A percentile compares a stretch with the other conserved stretches of the same genome.
Evolutionary conservation across 345 rosid genomes (phyloP).

Genomic region (Punica granatum): DNA sequence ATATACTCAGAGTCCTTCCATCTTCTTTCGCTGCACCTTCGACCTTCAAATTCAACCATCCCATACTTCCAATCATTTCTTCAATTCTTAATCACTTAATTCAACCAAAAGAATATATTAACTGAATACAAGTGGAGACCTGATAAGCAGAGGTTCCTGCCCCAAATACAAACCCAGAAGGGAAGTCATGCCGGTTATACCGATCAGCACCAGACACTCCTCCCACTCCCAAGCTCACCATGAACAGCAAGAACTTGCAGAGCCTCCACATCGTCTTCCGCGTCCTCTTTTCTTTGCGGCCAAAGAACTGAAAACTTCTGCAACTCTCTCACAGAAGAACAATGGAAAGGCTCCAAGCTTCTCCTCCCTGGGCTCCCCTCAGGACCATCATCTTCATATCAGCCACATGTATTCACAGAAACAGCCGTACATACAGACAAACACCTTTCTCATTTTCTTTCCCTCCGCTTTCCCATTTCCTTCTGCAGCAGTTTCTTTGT

Average conservation of each 20-base stretch:
- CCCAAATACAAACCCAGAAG: conserved; percentile 20
- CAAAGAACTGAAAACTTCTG: not conserved
- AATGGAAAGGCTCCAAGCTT: conserved; percentile 1
- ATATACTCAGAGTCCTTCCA: conserved; percentile 39
- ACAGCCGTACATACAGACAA: not conserved
- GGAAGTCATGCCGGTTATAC: conserved; percentile 22
- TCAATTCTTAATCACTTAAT: not conserved
- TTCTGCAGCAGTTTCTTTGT: not conserved
- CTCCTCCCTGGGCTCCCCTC: not conserved
- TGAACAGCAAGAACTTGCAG: not conserved
- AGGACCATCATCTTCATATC: not conserved
- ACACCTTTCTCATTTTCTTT: not conserved
- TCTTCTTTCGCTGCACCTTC: conserved; percentile 43
- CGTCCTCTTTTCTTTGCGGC: not conserved
- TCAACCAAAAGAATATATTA: not conserved
- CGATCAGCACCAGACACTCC: conserved; percentile 10
- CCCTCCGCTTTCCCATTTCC: not conserved
- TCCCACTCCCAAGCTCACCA: conserved; percentile 5
- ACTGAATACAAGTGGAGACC: conserved; percentile 6
- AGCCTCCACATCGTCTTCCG: conserved; percentile 9
- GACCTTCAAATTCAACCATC: conserved; percentile 20
- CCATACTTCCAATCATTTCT: not conserved
- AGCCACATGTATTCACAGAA: not conserved
- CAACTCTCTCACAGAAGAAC: not conserved
- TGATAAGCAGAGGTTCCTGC: conserved; percentile 25